These are phyloP conservation scores for Colletotrichum navitas DNA, from an alignment of 2,329 filamentous ascomycete species.

Conservation along the genomic window DNA sequence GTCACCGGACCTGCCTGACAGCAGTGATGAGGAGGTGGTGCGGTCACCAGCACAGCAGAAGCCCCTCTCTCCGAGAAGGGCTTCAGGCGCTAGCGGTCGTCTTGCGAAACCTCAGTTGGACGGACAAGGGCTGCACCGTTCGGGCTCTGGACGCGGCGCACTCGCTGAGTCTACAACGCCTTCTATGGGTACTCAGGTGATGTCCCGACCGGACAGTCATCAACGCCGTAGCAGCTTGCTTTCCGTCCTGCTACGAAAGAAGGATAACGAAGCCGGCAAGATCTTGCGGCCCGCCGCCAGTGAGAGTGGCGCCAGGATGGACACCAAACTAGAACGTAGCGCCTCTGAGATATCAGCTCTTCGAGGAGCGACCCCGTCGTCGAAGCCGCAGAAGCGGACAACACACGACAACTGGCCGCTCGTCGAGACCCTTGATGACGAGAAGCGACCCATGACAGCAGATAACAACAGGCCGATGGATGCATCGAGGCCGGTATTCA, in stretches of 20 bases:
- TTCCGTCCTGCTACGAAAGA: constrained; percentile 75
- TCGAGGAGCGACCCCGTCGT: constrained; percentile 51
- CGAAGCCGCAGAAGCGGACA: constrained; percentile 43
- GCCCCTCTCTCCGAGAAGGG: constrained; percentile 43
- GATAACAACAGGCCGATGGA: constrained; percentile 45
- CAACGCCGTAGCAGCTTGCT: constrained; percentile 65
- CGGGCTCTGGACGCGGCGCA: constrained; percentile 57
- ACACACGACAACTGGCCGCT: constrained; percentile 63
- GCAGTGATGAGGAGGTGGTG: constrained; percentile 61
- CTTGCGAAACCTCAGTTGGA: constrained; percentile 44
- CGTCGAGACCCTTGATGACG: constrained; percentile 45
- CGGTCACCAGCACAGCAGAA: constrained; percentile 35
- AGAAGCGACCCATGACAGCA: constrained; percentile 52
- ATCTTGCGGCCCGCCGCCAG: constrained; percentile 65
- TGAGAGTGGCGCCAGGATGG: constrained; percentile 72
- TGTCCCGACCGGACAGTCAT: constrained; percentile 47
- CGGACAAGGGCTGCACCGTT: constrained; percentile 51
- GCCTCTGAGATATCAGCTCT: constrained; percentile 64
- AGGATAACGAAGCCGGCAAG: constrained; percentile 63
- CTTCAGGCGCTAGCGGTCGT: constrained; percentile 34
- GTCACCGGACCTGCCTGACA: constrained; percentile 72
- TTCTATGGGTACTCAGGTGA: constrained; percentile 43
- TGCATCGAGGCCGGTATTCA: constrained; percentile 47
- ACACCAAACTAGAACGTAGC: constrained; percentile 72
- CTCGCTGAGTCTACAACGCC: constrained; percentile 46